phyloP scores from a whole-genome alignment of 805 yeast species.

The Saccharomycopsis fermentans region DNA sequence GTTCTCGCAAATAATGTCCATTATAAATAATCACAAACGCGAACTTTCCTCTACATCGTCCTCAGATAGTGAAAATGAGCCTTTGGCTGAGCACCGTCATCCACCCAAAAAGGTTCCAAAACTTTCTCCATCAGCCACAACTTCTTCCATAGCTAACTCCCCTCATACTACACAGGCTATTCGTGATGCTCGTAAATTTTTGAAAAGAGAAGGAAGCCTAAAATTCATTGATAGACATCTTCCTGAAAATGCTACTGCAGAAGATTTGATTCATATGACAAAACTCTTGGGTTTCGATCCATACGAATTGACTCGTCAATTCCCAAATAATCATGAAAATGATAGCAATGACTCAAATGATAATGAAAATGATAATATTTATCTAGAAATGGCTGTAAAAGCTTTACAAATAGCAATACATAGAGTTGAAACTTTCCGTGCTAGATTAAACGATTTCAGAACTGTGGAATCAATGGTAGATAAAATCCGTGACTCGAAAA shows the following conservation, averaged over 20 bases:
- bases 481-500: conserved; percentile 44
- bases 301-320: conserved; percentile 22
- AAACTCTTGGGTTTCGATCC: conserved; percentile 51
- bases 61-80: not conserved
- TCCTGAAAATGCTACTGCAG: conserved; percentile 48
- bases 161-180: conserved; percentile 35
- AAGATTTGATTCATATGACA: conserved; percentile 47
- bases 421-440: conserved; percentile 47
- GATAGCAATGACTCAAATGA: not conserved
- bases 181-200: conserved; percentile 37
- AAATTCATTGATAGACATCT: conserved; percentile 51
- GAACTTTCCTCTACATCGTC: not conserved
- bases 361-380: conserved; percentile 29
- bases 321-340: not conserved
- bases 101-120: not conserved
- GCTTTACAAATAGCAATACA: conserved; percentile 55
- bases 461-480: conserved; percentile 50
- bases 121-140: not conserved
- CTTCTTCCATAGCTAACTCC: not conserved
- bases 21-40: not conserved
- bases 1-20: too few species aligned
- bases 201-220: conserved; percentile 51
- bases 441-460: conserved; percentile 41
- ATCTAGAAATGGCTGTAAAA: conserved; percentile 37
- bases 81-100: not conserved